Conservation (phyloP, 2,329 filamentous ascomycete genomes). For the Ophiostoma himal-ulmi region DNA sequence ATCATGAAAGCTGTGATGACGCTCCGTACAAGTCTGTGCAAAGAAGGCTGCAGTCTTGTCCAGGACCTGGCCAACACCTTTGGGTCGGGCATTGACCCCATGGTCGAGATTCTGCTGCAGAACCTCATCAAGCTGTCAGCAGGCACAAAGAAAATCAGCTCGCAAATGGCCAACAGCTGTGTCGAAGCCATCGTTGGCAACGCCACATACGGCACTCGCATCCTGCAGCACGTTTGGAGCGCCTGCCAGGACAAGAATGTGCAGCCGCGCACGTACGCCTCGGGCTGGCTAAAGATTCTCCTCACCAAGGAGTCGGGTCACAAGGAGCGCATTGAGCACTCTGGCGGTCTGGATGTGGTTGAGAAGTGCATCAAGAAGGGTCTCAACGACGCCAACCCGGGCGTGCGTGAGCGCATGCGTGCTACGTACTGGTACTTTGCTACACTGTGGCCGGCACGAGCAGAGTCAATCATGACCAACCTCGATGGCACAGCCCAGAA, state of each 20-base stretch:
- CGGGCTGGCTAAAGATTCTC: conserved; percentile 78
- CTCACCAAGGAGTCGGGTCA: conserved; percentile 71
- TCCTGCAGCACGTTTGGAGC: conserved; percentile 78
- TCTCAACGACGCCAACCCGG: conserved; percentile 81
- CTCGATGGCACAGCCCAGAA: conserved; percentile 74
- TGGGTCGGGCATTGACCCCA: conserved; percentile 73
- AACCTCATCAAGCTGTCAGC: conserved; percentile 83
- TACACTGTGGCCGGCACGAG: conserved; percentile 68
- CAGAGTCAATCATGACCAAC: conserved; percentile 66
- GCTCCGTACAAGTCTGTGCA: conserved; percentile 81
- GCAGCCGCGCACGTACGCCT: conserved; percentile 70
- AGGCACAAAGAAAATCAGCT: conserved; percentile 86
- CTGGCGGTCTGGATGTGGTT: conserved; percentile 72
- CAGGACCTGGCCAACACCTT: conserved; percentile 76
- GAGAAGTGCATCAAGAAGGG: conserved; percentile 88
- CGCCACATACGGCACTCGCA: conserved; percentile 69
- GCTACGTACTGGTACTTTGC: conserved; percentile 82
- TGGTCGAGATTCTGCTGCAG: conserved; percentile 87
- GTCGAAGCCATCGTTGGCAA: conserved; percentile 76
- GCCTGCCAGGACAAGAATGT: conserved; percentile 92
- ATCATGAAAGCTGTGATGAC: conserved; percentile 82
- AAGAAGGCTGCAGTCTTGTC: conserved; percentile 74
- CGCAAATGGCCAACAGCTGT: conserved; percentile 72
- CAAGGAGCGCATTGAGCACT: conserved; percentile 77
- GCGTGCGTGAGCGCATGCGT: conserved; percentile 80